These are phyloP conservation scores for Wickerhamomyces subpelliculosus DNA, from an alignment of 805 yeast genomes.

Conservation along the genomic window DNA sequence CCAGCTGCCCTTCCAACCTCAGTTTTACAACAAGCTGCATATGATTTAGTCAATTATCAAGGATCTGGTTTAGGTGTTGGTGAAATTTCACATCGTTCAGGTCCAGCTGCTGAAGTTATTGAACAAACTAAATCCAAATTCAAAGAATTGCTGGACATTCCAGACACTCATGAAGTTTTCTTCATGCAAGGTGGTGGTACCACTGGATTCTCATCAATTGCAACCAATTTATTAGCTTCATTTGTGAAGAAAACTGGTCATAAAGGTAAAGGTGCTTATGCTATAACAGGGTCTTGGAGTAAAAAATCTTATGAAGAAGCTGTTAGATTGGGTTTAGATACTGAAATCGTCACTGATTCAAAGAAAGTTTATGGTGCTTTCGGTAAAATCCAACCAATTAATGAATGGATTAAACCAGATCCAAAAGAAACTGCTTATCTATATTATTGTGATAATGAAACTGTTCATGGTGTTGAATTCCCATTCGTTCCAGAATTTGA, in stretches of 20 bases:
- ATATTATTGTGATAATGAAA: conserved; percentile 93
- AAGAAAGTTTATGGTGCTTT: conserved; percentile 50
- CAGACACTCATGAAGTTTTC: conserved; percentile 90
- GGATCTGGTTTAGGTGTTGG: conserved; percentile 80
- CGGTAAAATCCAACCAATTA: conserved; percentile 58
- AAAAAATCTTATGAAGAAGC: conserved; percentile 87
- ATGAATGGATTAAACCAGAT: conserved; percentile 52
- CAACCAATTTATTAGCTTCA: conserved; percentile 73
- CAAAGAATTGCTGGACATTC: conserved; percentile 59
- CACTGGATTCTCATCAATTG: conserved; percentile 85
- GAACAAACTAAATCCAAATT: conserved; percentile 69
- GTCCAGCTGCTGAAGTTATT: conserved; percentile 70
- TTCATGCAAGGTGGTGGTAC: conserved; percentile 99
- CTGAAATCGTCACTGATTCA: conserved; percentile 62
- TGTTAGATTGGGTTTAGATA: conserved; percentile 67
- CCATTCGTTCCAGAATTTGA: conserved; percentile 47
- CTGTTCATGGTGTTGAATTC: conserved; percentile 88
- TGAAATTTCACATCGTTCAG: conserved; percentile 93
- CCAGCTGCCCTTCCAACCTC: conserved; percentile 86
- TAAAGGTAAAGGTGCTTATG: conserved; percentile 76
- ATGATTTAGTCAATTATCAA: conserved; percentile 68
- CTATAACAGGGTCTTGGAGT: conserved; percentile 93
- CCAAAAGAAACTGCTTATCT: conserved; percentile 72
- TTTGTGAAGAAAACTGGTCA: conserved; percentile 67
- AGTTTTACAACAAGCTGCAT: conserved; percentile 84